These are phyloP conservation scores for Galerina marginata DNA, from an alignment of 768 basidiomycete species.

Conservation along the genomic window DNA sequence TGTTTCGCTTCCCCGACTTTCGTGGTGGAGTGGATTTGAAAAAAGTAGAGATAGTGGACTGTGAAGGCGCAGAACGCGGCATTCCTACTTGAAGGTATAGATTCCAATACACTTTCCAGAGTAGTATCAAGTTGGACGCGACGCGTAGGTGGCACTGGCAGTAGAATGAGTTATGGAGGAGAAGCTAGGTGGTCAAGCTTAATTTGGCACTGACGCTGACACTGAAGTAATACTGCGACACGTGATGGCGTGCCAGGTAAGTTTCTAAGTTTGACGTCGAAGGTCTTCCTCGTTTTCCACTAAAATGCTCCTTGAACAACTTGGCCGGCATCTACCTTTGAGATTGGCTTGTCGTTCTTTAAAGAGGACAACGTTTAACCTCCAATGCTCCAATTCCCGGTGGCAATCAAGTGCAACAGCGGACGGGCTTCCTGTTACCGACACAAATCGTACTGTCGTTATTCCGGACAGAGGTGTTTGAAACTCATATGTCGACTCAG, in stretches of 20 bases:
- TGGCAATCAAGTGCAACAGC: conserved; percentile 33
- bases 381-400: conserved; percentile 9
- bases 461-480: not conserved
- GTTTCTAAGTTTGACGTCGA: no score
- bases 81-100: conserved; percentile 9
- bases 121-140: not conserved
- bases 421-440: conserved; percentile 56
- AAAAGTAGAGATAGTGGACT: conserved; percentile 46
- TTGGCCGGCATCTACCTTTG: conserved; percentile 23
- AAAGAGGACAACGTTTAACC: not conserved
- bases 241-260: conserved; percentile 21
- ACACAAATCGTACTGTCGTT: conserved; percentile 63
- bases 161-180: not conserved
- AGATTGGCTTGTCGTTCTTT: conserved; percentile 4
- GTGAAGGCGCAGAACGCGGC: conserved; percentile 27
- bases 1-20: conserved; percentile 35
- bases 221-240: conserved; percentile 15
- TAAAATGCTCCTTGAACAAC: conserved; percentile 21
- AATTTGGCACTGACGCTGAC: no score
- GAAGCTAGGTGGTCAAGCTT: no score
- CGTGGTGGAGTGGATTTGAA: conserved; percentile 34
- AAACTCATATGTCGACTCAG: conserved; percentile 43
- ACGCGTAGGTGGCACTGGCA: not conserved
- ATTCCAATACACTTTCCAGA: not conserved
- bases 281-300: not conserved